Percentiles rank a stretch among this genome's conserved stretches.
phyloP scores from a whole-genome alignment of 331 rosid genomes.

The Saraca asoca region DNA sequence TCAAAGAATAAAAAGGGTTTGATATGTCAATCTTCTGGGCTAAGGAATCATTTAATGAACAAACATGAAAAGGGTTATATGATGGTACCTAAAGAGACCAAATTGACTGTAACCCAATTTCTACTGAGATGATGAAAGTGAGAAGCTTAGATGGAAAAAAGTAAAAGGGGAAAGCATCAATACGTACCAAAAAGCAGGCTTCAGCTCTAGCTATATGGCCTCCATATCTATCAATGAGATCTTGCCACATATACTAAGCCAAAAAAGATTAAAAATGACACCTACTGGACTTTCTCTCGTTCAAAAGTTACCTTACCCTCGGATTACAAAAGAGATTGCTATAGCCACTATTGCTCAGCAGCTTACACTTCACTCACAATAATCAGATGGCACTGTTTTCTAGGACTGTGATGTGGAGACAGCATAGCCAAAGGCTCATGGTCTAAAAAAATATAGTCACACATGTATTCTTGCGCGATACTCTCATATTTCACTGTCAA shows the following conservation, averaged over 20 bases:
- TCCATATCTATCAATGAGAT: slow-evolving; percentile 43
- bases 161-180: slow-evolving; percentile 31
- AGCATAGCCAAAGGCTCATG: slow-evolving; percentile 56
- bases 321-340: slow-evolving; percentile 34
- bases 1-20: background rate
- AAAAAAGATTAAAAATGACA: slow-evolving; percentile 39
- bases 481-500: too few species aligned
- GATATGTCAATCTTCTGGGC: slow-evolving; percentile 1
- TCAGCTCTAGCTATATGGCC: slow-evolving; percentile 39
- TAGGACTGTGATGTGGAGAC: slow-evolving; percentile 50
- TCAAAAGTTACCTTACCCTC: slow-evolving; percentile 29
- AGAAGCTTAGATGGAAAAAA: slow-evolving; percentile 33
- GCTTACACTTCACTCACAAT: slow-evolving; percentile 40
- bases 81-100: slow-evolving; percentile 30
- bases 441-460: background rate
- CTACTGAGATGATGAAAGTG: slow-evolving; percentile 35
- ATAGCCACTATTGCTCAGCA: slow-evolving; percentile 36
- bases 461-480: too few species aligned
- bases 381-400: slow-evolving; percentile 61
- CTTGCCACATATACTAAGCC: slow-evolving; percentile 44
- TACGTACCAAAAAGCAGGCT: slow-evolving; percentile 39
- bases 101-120: slow-evolving; percentile 40
- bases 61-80: slow-evolving; percentile 35
- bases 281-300: slow-evolving; percentile 36
- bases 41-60: slow-evolving; percentile 26